These are phyloP conservation scores for Grosmannia clavigera DNA, from an alignment of 2,329 filamentous ascomycete species.

Conservation along the genomic window DNA sequence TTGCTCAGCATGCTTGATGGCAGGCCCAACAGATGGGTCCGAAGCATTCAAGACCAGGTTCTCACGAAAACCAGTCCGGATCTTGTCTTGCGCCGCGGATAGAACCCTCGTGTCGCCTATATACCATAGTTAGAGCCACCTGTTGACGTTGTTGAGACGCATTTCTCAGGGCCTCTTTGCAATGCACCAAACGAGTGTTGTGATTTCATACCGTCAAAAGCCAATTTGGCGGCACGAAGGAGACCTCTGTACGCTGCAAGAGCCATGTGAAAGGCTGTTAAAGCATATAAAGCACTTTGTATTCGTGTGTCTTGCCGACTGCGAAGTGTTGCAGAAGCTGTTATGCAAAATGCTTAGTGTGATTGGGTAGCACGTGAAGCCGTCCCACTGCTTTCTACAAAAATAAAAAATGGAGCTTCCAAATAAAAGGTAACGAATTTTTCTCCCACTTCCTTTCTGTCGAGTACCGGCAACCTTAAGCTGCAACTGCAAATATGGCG, in stretches of 20 bases:
- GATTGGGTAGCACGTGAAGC: neutral
- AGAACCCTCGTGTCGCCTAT: constrained; percentile 37
- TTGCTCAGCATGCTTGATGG: constrained; percentile 68
- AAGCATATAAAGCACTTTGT: neutral
- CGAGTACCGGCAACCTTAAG: neutral
- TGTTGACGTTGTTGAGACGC: neutral
- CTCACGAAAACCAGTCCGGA: constrained; percentile 60
- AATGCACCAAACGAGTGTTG: neutral
- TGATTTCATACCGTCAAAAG: constrained; percentile 58
- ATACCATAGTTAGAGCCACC: neutral
- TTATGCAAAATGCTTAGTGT: neutral
- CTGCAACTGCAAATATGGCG: constrained; percentile 42
- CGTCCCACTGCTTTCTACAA: neutral
- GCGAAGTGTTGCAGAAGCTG: neutral
- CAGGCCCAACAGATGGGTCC: constrained; percentile 46
- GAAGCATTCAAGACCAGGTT: constrained; percentile 47
- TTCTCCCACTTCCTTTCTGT: neutral
- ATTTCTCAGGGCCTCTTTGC: neutral
- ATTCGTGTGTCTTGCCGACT: neutral
- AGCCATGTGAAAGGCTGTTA: constrained; percentile 35
- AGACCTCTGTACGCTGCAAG: constrained; percentile 69
- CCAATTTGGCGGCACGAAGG: constrained; percentile 66
- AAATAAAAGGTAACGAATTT: neutral
- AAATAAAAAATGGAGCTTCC: neutral
- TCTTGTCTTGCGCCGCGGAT: constrained; percentile 56